These are phyloP conservation scores for Hanseniaspora hatyaiensis DNA, from an alignment of 805 yeast genomes.

Conservation along the genomic window DNA sequence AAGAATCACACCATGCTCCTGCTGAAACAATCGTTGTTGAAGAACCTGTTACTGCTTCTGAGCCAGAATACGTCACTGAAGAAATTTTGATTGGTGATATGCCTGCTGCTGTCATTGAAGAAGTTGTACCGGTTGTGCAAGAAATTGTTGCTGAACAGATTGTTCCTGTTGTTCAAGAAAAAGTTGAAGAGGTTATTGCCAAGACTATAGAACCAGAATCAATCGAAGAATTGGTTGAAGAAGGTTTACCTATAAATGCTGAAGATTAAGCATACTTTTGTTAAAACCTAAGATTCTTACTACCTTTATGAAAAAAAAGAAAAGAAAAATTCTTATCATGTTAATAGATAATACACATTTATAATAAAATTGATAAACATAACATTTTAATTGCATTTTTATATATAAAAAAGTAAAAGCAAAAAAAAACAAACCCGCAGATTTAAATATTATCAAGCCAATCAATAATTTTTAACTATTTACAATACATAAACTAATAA, in stretches of 20 bases:
- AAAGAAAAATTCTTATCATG: not conserved
- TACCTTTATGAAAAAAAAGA: not conserved
- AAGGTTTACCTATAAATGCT: conserved; percentile 14
- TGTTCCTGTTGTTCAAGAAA: conserved; percentile 16
- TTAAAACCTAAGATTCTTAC: too few relatives aligned
- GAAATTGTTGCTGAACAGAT: conserved; percentile 20
- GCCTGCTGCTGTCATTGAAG: conserved; percentile 15
- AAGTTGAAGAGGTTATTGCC: conserved; percentile 20
- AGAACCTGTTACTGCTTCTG: conserved; percentile 15
- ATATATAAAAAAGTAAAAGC: too few relatives aligned
- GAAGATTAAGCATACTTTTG: conserved; percentile 14
- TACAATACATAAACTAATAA: not conserved
- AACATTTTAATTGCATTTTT: conserved; percentile 16
- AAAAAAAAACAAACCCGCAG: too few relatives aligned
- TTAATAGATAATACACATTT: conserved; percentile 21
- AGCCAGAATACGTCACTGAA: conserved; percentile 17
- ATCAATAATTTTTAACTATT: too few relatives aligned
- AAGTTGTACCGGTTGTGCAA: conserved; percentile 5
- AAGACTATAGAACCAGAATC: conserved; percentile 3
- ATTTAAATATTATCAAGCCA: too few relatives aligned
- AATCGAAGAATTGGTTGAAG: conserved; percentile 10
- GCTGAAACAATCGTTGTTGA: conserved; percentile 18
- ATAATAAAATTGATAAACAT: conserved; percentile 23
- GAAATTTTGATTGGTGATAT: conserved; percentile 16
- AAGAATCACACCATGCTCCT: conserved; percentile 21